These are phyloP conservation scores for Aulographum hederae DNA, from an alignment of 2,329 filamentous ascomycete genomes.

Conservation along the genomic window DNA sequence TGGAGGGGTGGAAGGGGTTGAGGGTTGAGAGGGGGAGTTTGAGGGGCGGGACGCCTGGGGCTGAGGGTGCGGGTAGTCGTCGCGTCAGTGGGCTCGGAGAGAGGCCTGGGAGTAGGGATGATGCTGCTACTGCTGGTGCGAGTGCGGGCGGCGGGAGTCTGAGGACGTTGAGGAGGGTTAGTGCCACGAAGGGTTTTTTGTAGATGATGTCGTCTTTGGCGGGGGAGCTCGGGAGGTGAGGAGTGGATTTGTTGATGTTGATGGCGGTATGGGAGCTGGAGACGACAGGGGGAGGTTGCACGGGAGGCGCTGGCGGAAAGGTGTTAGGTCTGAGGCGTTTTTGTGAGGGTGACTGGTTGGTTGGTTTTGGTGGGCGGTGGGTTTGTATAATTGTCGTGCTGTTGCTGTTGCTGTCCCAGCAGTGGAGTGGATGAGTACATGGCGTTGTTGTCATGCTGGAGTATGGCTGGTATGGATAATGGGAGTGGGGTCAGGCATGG, in stretches of 20 bases:
- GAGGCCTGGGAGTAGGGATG: slow-evolving; percentile 23
- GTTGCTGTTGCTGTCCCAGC: no score
- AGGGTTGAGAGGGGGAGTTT: slow-evolving; percentile 39
- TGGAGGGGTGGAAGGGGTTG: slow-evolving; percentile 63
- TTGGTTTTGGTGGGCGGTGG: no score
- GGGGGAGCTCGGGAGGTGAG: background rate
- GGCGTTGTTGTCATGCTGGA: no score
- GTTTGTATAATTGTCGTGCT: background rate
- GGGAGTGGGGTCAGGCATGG: no score
- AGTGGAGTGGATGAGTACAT: no score
- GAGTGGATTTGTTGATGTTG: background rate
- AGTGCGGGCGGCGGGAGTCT: slow-evolving; percentile 4
- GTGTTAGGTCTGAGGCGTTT: slow-evolving; percentile 1
- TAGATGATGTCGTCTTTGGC: slow-evolving; percentile 14
- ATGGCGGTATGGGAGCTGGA: background rate
- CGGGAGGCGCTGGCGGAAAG: background rate
- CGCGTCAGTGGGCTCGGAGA: no score
- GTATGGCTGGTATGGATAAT: no score
- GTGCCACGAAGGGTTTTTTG: slow-evolving; percentile 31
- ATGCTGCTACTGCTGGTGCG: slow-evolving; percentile 24
- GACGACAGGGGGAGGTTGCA: background rate
- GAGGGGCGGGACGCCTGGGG: slow-evolving; percentile 10
- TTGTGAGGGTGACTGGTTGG: background rate
- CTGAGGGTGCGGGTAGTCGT: slow-evolving; percentile 21
- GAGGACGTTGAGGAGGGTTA: slow-evolving; percentile 18